Conservation (phyloP, 2,329 filamentous ascomycete species). For the Colletotrichum sp. region DNA sequence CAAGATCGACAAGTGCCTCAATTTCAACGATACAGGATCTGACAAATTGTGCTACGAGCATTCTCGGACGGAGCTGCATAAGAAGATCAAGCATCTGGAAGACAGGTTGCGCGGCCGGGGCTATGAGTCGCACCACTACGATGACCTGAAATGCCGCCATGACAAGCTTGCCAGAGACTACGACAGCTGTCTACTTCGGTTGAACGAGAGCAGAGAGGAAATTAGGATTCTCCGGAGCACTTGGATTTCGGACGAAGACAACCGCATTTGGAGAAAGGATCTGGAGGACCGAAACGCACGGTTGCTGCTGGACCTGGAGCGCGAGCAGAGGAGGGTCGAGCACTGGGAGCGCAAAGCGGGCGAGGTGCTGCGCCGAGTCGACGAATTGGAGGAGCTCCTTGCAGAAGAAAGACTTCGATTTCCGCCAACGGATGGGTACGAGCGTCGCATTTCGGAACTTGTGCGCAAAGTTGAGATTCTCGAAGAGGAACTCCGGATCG, state of each 20-base stretch:
- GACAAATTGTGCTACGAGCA: slow-evolving; percentile 15
- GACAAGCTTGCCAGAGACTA: slow-evolving; percentile 12
- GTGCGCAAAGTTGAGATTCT: slow-evolving; percentile 13
- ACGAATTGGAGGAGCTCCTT: slow-evolving; percentile 7
- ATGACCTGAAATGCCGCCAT: slow-evolving; percentile 1
- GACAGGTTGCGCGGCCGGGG: neutral
- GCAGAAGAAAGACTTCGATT: slow-evolving; percentile 3
- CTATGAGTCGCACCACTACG: neutral
- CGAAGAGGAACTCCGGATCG: slow-evolving; percentile 9
- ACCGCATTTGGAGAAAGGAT: slow-evolving; percentile 6
- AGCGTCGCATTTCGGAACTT: slow-evolving; percentile 8
- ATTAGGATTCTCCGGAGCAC: slow-evolving; percentile 1
- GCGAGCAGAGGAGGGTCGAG: slow-evolving; percentile 91
- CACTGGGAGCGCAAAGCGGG: slow-evolving; percentile 89
- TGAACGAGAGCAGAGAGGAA: slow-evolving; percentile 5
- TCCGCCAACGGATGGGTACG: neutral
- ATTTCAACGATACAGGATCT: slow-evolving; percentile 1
- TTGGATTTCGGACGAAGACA: slow-evolving; percentile 4
- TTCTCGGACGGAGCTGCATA: neutral
- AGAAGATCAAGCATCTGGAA: slow-evolving; percentile 7
- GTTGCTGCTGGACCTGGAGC: slow-evolving; percentile 77
- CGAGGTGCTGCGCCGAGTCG: neutral
- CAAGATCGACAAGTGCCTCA: slow-evolving; percentile 13
- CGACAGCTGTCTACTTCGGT: neutral
- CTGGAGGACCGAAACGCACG: slow-evolving; percentile 8